Evolutionary conservation across 2,329 filamentous ascomycete species (phyloP).

Genomic region (Calcarisporium arbuscula): DNA sequence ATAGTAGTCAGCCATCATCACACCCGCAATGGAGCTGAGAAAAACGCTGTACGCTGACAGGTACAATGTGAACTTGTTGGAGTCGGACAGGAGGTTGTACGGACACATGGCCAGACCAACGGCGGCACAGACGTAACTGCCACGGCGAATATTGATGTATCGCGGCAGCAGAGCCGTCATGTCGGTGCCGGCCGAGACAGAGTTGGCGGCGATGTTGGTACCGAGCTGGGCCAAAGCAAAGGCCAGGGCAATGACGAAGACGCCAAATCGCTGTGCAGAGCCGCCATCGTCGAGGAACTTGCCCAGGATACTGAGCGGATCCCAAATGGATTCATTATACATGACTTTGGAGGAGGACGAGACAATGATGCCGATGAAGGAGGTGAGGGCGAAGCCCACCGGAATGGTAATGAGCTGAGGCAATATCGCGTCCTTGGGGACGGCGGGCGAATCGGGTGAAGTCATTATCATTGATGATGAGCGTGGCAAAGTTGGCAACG

Average conservation of each 20-base stretch:
- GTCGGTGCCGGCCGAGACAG: constrained; percentile 75
- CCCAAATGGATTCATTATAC: constrained; percentile 64
- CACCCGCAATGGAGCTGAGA: constrained; percentile 87
- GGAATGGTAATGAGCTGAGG: constrained; percentile 74
- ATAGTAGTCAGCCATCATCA: constrained; percentile 87
- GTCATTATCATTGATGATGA: constrained; percentile 78
- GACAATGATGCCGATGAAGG: constrained; percentile 76
- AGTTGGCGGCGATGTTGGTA: constrained; percentile 84
- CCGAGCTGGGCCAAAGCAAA: constrained; percentile 77
- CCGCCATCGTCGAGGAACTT: constrained; percentile 63
- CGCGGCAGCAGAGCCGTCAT: constrained; percentile 74
- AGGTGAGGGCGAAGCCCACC: constrained; percentile 67
- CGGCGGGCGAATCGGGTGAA: constrained; percentile 78
- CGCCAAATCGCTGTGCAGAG: constrained; percentile 63
- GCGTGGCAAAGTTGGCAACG: constrained; percentile 84
- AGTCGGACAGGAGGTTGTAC: constrained; percentile 67
- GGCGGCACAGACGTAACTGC: constrained; percentile 76
- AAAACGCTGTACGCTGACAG: constrained; percentile 90
- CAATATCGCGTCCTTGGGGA: constrained; percentile 70
- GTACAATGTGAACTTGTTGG: constrained; percentile 86
- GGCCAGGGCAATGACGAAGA: constrained; percentile 64
- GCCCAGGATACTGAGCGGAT: constrained; percentile 61
- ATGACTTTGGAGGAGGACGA: constrained; percentile 67
- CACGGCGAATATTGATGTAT: constrained; percentile 78
- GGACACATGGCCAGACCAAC: constrained; percentile 83